Percentiles rank a stretch among this genome's conserved stretches.
Evolutionary conservation across 257 asterid species (phyloP).

Genomic region (Solanum rostratum): DNA sequence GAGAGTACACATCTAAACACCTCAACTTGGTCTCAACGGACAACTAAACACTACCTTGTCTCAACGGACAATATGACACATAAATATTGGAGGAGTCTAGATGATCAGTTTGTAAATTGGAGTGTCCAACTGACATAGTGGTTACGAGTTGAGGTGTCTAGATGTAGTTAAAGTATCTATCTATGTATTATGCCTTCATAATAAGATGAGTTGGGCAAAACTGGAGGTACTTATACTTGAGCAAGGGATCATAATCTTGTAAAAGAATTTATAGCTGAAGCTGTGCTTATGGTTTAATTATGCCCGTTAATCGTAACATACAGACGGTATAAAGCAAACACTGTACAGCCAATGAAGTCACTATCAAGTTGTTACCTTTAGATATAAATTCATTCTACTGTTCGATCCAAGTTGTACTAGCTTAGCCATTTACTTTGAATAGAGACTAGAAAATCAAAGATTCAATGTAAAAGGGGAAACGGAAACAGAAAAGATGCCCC

Average conservation of each 20-base stretch:
- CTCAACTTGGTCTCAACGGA: neutral
- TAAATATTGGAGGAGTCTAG: neutral
- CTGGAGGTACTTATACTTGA: neutral
- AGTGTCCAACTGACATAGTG: neutral
- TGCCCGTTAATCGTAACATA: neutral
- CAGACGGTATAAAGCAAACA: neutral
- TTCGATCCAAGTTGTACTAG: neutral
- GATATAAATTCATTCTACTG: neutral
- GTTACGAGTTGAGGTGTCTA: neutral
- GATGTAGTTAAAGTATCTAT: neutral
- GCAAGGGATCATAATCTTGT: neutral
- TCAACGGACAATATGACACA: neutral
- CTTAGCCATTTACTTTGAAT: neutral
- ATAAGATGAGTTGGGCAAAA: neutral
- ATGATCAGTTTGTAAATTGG: neutral
- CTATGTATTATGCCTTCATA: neutral
- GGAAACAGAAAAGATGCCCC: neutral
- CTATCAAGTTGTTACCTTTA: neutral
- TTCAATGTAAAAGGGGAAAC: neutral
- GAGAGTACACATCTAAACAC: neutral
- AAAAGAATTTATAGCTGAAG: neutral
- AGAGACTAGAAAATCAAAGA: neutral
- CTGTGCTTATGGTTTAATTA: neutral
- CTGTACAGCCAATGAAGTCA: neutral
- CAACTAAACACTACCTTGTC: neutral